phyloP scores from a whole-genome alignment of 192 early-diverging fungal species.

The Coemansia sp. region DNA sequence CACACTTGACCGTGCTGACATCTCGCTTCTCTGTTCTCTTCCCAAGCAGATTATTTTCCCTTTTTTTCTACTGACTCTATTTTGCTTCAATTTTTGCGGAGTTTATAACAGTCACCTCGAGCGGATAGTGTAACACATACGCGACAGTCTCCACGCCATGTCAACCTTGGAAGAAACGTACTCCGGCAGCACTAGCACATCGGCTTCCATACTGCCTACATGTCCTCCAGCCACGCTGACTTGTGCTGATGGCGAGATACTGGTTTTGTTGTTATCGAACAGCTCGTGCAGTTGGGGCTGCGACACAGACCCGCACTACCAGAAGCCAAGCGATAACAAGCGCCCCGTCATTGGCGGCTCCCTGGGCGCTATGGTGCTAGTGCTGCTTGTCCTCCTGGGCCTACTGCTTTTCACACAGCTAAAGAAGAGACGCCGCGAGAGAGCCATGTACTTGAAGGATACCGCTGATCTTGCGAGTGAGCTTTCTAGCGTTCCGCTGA shows the following conservation, averaged over 20 bases:
- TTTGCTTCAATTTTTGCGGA: neutral
- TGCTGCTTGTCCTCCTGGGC: slow-evolving; percentile 20
- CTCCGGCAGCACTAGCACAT: neutral
- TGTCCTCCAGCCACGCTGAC: neutral
- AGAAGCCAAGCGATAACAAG: slow-evolving; percentile 26
- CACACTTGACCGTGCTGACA: neutral
- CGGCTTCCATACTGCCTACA: neutral
- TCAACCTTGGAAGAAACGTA: neutral
- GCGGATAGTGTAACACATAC: neutral
- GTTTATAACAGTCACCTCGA: neutral
- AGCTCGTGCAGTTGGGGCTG: slow-evolving; percentile 34
- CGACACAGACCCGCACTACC: slow-evolving; percentile 32
- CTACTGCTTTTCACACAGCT: slow-evolving; percentile 18
- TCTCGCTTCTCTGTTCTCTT: too few species aligned
- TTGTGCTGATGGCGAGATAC: slow-evolving; percentile 23
- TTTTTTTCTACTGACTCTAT: too few species aligned
- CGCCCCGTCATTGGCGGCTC: slow-evolving; percentile 45
- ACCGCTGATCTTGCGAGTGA: slow-evolving; percentile 44
- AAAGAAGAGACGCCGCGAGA: slow-evolving; percentile 22
- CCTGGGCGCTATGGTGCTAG: slow-evolving; percentile 32
- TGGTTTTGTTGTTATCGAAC: slow-evolving; percentile 18
- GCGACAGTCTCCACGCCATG: neutral
- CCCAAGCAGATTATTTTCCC: too few species aligned
- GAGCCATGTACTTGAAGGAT: slow-evolving; percentile 31
- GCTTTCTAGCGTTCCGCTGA: slow-evolving; percentile 33